These are phyloP conservation scores for Stagonosporopsis cucurbitacearum DNA, from an alignment of 2,329 filamentous ascomycete genomes.

Conservation along the genomic window DNA sequence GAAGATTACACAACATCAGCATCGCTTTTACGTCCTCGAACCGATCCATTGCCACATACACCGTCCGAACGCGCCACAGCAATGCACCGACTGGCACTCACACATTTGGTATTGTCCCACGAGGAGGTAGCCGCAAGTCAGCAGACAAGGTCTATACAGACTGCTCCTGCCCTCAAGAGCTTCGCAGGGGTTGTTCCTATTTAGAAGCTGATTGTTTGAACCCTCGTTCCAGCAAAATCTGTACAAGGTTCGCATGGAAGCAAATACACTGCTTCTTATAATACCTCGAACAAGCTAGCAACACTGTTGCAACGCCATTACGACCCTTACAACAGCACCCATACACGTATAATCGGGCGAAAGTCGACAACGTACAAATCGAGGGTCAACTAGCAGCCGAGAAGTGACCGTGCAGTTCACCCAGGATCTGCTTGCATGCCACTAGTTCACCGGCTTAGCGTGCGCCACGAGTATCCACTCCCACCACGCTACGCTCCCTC, in stretches of 20 bases:
- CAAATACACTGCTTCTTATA: background rate
- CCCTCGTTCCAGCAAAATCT: background rate
- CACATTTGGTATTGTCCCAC: no score
- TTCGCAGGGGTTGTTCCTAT: background rate
- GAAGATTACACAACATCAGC: background rate
- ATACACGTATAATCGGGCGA: no score
- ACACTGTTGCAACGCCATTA: background rate
- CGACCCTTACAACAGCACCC: background rate
- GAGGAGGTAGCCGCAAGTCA: no score
- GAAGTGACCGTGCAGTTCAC: constrained; percentile 7
- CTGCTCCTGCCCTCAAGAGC: background rate
- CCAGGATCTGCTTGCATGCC: constrained; percentile 6
- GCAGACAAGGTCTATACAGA: background rate
- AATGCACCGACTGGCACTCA: background rate
- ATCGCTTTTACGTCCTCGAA: background rate
- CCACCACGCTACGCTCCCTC: constrained; percentile 10
- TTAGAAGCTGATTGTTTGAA: background rate
- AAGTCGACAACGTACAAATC: background rate
- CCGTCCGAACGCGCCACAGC: background rate
- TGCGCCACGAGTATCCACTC: constrained; percentile 12
- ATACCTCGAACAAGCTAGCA: background rate
- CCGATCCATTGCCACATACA: background rate
- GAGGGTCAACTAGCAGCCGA: background rate
- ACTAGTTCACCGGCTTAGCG: constrained; percentile 11
- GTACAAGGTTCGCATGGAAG: background rate